These are phyloP conservation scores for Termitomyces sp. DNA, from an alignment of 768 basidiomycete genomes.

Conservation along the genomic window DNA sequence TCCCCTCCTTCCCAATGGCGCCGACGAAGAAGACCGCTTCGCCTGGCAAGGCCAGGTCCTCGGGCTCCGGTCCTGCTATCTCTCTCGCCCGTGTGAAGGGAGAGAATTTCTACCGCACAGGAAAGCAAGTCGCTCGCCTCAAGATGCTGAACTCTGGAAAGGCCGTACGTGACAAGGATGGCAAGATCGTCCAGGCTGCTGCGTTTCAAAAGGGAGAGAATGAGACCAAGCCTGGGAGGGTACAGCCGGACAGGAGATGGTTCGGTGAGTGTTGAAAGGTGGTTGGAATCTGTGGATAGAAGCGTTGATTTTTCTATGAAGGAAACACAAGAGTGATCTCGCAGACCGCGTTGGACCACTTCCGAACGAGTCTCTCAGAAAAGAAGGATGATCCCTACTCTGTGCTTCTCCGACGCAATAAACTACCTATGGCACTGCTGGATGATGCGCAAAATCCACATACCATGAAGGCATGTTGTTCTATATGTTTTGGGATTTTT, in stretches of 20 bases:
- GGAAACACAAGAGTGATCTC: slow-evolving; percentile 99
- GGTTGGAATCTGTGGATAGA: neutral
- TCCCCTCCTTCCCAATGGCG: slow-evolving; percentile 27
- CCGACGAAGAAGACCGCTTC: slow-evolving; percentile 32
- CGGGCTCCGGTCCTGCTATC: slow-evolving; percentile 41
- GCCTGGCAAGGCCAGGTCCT: slow-evolving; percentile 37
- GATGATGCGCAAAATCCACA: slow-evolving; percentile 86
- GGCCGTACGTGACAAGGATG: slow-evolving; percentile 84
- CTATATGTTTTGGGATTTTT: neutral
- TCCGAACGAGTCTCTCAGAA: slow-evolving; percentile 78
- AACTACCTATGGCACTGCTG: slow-evolving; percentile 93
- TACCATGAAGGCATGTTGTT: slow-evolving; percentile 54
- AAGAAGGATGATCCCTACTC: slow-evolving; percentile 95
- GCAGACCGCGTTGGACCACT: slow-evolving; percentile 93
- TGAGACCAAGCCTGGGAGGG: slow-evolving; percentile 83
- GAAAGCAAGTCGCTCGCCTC: slow-evolving; percentile 75
- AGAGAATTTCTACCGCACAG: slow-evolving; percentile 98
- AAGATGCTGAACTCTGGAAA: slow-evolving; percentile 95
- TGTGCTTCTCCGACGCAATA: slow-evolving; percentile 89
- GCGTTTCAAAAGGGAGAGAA: slow-evolving; percentile 95
- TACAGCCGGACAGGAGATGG: slow-evolving; percentile 95
- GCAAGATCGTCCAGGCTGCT: slow-evolving; percentile 90
- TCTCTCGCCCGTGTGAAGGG: slow-evolving; percentile 76
- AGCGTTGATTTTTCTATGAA: slow-evolving; percentile 21
- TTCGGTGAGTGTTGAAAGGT: slow-evolving; percentile 63